Percentiles rank a stretch among this genome's conserved stretches.
Evolutionary conservation across 305 asterid genomes (phyloP).

Genomic region (Fraxinus platypoda): DNA sequence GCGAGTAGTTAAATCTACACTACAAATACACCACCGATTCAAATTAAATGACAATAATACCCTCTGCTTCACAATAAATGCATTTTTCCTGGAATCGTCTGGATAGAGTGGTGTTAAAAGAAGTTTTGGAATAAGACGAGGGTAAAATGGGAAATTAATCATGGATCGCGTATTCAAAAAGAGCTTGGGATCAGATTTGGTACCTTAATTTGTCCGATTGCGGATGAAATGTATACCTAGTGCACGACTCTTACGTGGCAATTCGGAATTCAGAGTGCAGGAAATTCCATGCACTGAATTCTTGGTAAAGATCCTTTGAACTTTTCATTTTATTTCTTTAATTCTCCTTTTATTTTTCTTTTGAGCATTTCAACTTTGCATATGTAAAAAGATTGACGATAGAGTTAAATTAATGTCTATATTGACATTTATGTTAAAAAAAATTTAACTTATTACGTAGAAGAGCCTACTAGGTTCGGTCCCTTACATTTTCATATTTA

Average conservation of each 20-base stretch:
- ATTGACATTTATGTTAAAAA: no score
- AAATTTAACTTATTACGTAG: no score
- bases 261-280: background rate
- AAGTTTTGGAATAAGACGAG: background rate
- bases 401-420: background rate
- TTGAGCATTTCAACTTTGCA: no score
- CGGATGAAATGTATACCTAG: background rate
- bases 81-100: background rate
- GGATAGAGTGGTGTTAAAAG: background rate
- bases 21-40: background rate
- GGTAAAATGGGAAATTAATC: background rate
- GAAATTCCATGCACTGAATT: background rate
- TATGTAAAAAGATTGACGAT: background rate
- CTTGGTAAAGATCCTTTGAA: background rate
- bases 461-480: no score
- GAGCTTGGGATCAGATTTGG: background rate
- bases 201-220: background rate
- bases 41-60: background rate
- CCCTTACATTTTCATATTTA: no score
- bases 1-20: background rate
- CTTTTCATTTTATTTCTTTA: background rate
- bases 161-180: background rate
- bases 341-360: background rate
- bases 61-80: background rate
- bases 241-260: background rate